Evolutionary conservation across 495 filamentous ascomycete genomes (phyloP).

Genomic region (Trichoderma gamsii): DNA sequence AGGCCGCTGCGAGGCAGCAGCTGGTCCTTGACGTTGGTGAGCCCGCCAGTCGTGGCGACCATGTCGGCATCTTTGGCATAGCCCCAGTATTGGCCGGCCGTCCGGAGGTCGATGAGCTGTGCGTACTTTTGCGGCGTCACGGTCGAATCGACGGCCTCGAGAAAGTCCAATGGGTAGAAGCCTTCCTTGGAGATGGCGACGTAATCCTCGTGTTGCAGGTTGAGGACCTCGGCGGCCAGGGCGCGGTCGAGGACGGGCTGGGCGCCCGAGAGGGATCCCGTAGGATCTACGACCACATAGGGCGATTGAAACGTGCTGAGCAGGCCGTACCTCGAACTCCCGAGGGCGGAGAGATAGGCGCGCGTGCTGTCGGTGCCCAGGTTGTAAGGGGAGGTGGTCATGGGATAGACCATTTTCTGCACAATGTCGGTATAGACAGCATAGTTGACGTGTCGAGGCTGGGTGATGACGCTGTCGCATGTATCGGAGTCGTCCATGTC

Average conservation of each 20-base stretch:
- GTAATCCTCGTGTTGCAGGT: background rate
- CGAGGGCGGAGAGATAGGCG: too few relatives aligned
- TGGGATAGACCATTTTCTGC: too few relatives aligned
- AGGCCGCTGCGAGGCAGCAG: constrained; percentile 25
- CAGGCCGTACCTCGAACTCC: too few relatives aligned
- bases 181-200: background rate
- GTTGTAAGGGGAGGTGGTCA: too few relatives aligned
- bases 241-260: background rate
- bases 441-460: too few relatives aligned
- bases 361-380: too few relatives aligned
- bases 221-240: background rate
- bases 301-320: too few relatives aligned
- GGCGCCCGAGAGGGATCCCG: too few relatives aligned
- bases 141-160: background rate
- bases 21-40: constrained; percentile 23
- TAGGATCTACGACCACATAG: background rate
- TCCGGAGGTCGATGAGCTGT: background rate
- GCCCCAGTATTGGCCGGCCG: background rate
- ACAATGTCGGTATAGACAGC: too few relatives aligned
- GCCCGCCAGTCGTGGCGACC: constrained; percentile 10
- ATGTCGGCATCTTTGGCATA: constrained; percentile 13
- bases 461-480: background rate
- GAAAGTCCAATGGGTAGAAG: background rate
- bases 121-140: too few relatives aligned
- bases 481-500: background rate